Conservation (phyloP, 352 stramenopile species). For the Phytopythium montanum region DNA sequence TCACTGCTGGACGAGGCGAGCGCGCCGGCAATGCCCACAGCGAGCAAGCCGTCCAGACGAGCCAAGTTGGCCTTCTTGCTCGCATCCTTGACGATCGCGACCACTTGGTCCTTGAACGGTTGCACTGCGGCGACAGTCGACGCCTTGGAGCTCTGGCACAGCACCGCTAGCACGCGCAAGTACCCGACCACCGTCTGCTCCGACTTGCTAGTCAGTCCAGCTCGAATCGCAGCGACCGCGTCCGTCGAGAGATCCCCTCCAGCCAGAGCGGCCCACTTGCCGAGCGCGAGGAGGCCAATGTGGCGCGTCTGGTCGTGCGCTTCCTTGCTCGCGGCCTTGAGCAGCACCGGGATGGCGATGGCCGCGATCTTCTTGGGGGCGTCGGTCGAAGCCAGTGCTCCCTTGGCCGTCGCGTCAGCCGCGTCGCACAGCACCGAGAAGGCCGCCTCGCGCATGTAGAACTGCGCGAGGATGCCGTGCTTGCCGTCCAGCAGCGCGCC, state of each 20-base stretch:
- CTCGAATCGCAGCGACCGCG: constrained; percentile 36
- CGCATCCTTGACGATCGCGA: constrained; percentile 49
- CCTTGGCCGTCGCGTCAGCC: constrained; percentile 25
- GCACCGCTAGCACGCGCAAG: constrained; percentile 48
- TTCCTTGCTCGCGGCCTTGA: constrained; percentile 80
- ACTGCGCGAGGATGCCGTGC: constrained; percentile 83
- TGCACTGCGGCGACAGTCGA: constrained; percentile 21
- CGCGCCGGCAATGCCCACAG: constrained; percentile 52
- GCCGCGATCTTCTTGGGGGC: constrained; percentile 35
- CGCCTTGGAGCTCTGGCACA: constrained; percentile 28
- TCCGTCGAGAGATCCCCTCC: constrained; percentile 44
- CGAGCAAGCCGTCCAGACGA: constrained; percentile 75
- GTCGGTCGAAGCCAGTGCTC: constrained; percentile 26
- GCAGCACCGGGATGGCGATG: constrained; percentile 42
- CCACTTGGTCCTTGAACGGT: constrained; percentile 46
- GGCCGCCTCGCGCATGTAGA: constrained; percentile 78
- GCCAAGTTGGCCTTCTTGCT: constrained; percentile 77
- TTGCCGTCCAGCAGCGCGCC: constrained; percentile 70
- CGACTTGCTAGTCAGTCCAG: constrained; percentile 68
- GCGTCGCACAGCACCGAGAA: constrained; percentile 67
- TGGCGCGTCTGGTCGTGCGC: constrained; percentile 80
- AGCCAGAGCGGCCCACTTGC: constrained; percentile 66
- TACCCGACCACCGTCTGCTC: constrained; percentile 67
- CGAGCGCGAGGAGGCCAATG: constrained; percentile 62
- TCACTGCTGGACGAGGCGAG: constrained; percentile 55